These are phyloP conservation scores for Physcia stellaris DNA, from an alignment of 495 filamentous ascomycete genomes.

Conservation along the genomic window DNA sequence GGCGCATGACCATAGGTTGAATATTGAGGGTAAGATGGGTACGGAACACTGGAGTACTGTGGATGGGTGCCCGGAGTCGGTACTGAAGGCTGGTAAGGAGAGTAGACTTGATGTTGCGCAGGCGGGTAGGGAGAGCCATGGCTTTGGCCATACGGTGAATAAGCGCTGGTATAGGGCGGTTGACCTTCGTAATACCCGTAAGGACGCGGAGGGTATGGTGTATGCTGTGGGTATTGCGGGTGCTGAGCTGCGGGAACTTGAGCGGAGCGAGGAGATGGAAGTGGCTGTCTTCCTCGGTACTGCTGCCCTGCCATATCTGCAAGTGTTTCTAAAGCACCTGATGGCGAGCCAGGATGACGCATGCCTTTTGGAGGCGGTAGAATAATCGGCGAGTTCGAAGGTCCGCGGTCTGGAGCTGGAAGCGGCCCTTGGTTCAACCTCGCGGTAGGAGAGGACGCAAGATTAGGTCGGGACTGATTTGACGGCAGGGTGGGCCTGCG, in stretches of 20 bases:
- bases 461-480: constrained; percentile 6
- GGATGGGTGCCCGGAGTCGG: constrained; percentile 1
- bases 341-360: constrained; percentile 13
- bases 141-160: not conserved
- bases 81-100: constrained; percentile 7
- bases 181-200: constrained; percentile 7
- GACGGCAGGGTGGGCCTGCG: constrained; percentile 6
- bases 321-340: constrained; percentile 11
- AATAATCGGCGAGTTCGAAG: constrained; percentile 15
- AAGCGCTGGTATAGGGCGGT: constrained; percentile 1
- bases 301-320: constrained; percentile 12
- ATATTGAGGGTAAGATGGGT: constrained; percentile 8
- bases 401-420: constrained; percentile 8
- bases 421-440: constrained; percentile 8
- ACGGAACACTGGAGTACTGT: constrained; percentile 7
- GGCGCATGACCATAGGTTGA: constrained; percentile 9
- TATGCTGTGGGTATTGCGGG: constrained; percentile 2
- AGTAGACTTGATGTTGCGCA: constrained; percentile 8
- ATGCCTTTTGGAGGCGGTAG: constrained; percentile 15
- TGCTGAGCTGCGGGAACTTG: constrained; percentile 8
- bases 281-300: constrained; percentile 9
- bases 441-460: constrained; percentile 11
- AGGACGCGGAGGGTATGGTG: not conserved
- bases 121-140: constrained; percentile 1
- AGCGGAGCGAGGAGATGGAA: constrained; percentile 12